These are phyloP conservation scores for Phytopythium litorale DNA, from an alignment of 352 stramenopile species.

Conservation along the genomic window DNA sequence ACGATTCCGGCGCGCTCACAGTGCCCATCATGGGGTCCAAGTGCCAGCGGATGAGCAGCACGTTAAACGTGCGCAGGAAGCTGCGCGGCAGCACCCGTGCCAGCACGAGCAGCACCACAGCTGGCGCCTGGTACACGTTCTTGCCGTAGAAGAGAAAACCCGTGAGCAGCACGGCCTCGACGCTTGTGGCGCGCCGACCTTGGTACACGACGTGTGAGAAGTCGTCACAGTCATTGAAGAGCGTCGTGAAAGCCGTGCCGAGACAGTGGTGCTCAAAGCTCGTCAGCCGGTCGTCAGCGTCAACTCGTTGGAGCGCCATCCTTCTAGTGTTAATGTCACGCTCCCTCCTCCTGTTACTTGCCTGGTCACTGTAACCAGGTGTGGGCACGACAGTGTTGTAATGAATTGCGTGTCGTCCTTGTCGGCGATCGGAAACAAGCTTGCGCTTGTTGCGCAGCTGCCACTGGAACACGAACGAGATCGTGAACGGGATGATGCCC, in stretches of 20 bases:
- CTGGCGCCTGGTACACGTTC: slow-evolving; percentile 16
- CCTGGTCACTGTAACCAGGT: no score
- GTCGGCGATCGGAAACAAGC: neutral
- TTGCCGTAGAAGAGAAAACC: slow-evolving; percentile 19
- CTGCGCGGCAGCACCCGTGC: slow-evolving; percentile 19
- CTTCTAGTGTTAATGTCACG: no score
- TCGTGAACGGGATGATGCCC: slow-evolving; percentile 9
- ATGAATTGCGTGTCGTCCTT: neutral
- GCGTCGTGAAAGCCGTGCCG: slow-evolving; percentile 12
- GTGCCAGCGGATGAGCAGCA: slow-evolving; percentile 23
- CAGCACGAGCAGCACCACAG: slow-evolving; percentile 17
- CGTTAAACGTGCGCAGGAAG: slow-evolving; percentile 25
- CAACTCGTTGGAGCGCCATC: neutral
- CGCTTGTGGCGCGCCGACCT: slow-evolving; percentile 9
- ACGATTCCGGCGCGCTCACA: slow-evolving; percentile 16
- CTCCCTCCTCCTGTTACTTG: neutral
- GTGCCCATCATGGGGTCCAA: slow-evolving; percentile 15
- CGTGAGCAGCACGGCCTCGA: slow-evolving; percentile 18
- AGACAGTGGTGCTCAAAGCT: slow-evolving; percentile 20
- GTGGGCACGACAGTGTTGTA: neutral
- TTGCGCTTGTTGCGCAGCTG: neutral
- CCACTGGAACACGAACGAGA: slow-evolving; percentile 10
- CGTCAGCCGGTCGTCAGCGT: slow-evolving; percentile 4
- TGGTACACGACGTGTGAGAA: slow-evolving; percentile 12
- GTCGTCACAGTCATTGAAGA: slow-evolving; percentile 22